Evolutionary conservation across 768 basidiomycete genomes (phyloP), one percentile per base, ranked within the genome.

Genomic region (Amanita pseudoporphyria): DNA sequence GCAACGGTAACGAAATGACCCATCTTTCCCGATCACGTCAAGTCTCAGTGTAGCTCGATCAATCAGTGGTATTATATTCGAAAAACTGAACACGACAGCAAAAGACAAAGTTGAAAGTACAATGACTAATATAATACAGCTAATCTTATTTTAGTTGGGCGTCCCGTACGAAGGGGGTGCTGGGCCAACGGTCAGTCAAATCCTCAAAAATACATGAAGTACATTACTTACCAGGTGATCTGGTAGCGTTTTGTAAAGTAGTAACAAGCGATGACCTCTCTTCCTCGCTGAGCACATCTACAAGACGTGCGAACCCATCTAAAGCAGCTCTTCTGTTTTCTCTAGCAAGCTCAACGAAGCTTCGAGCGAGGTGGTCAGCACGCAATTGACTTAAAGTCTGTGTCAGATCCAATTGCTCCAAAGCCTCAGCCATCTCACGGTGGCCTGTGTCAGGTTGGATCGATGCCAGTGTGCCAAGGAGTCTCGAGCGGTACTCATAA

Each of bases 301-400:
- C 77, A 9, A 92, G 68, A 43, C 82, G 81, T 44, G 79, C 64
- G 51, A 93, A 74, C 31, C 87, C 82, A 53, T 83, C 81, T 53
- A 93, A 63, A 1, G 85, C 79, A 7, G 81, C 82, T 66, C 87
- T 87, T 43, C 81, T 77, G 62, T 93, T 86, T 56, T 82, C 81
- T 53, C 82, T 80, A 10, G 81, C 74, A 54, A 84, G 68, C 12
- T 79, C 76, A 21, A 87, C 66, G 67, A 93, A 70, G 47, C 76
- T 73, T 43, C 78, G 75, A 53, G 81, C 64, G 32, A 93, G 71
- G 56, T 83, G 70, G 55, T 90, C 86, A 16, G 81, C 74, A 59
- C 76, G 82, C 46, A 92, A 71, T 57, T 85, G 77, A 12, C 75
- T 67, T 47, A 84, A 49, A 0, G 83, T 80, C 45, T 75, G 67